Conservation (phyloP, 257 asterid species). For the Lithospermum erythrorhizon region DNA sequence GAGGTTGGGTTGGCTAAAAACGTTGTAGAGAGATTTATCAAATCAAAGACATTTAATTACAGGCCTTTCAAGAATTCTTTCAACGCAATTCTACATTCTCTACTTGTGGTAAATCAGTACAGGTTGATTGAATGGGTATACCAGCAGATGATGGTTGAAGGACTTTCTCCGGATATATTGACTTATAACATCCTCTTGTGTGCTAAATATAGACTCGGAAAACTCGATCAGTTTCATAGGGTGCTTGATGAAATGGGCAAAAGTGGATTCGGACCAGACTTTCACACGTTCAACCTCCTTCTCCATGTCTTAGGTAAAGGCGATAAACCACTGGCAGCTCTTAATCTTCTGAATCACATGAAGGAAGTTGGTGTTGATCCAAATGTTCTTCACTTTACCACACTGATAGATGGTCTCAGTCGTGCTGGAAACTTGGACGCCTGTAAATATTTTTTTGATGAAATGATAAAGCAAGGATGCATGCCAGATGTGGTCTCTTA, state of each 20-base stretch:
- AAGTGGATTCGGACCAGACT: conserved; percentile 72
- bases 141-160: conserved; percentile 63
- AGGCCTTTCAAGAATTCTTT: conserved; percentile 75
- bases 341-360: conserved; percentile 88
- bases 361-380: conserved; percentile 62
- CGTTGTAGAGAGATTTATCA: conserved; percentile 79
- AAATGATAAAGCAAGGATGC: conserved; percentile 57
- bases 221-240: conserved; percentile 64
- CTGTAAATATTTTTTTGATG: conserved; percentile 60
- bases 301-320: conserved; percentile 80
- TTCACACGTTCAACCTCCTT: conserved; percentile 76
- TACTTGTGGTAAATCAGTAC: conserved; percentile 51
- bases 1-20: conserved; percentile 83
- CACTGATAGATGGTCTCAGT: conserved; percentile 84
- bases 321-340: conserved; percentile 73
- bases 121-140: conserved; percentile 90
- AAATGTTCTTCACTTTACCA: conserved; percentile 75
- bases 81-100: conserved; percentile 73
- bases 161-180: conserved; percentile 71
- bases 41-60: conserved; percentile 66
- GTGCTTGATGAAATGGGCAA: conserved; percentile 78
- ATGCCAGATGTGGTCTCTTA: conserved; percentile 81
- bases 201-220: conserved; percentile 76
- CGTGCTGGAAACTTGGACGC: conserved; percentile 92
- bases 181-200: conserved; percentile 84